Conservation (phyloP, 2,329 filamentous ascomycete genomes). For the Dactylonectria estremocensis region DNA sequence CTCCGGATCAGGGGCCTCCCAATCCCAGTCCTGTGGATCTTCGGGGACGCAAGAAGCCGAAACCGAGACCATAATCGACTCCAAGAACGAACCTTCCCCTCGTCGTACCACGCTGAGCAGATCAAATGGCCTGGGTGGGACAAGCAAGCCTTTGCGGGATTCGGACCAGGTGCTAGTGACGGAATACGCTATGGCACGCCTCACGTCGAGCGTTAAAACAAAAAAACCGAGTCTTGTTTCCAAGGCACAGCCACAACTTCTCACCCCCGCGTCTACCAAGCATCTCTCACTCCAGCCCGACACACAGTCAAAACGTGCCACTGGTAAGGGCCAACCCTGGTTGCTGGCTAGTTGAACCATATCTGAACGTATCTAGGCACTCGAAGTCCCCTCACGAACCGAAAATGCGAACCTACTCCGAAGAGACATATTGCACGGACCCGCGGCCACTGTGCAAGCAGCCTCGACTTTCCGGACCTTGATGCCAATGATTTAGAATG, state of each 20-base stretch:
- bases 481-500: constrained; percentile 55
- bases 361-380: constrained; percentile 27
- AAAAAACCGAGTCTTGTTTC: constrained; percentile 63
- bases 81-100: constrained; percentile 14
- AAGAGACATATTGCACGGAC: constrained; percentile 43
- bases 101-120: constrained; percentile 27
- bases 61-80: constrained; percentile 11
- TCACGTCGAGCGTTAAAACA: constrained; percentile 60
- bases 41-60: constrained; percentile 22
- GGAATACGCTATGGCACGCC: constrained; percentile 61
- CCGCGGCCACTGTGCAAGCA: constrained; percentile 31
- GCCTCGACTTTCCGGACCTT: constrained; percentile 54
- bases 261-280: constrained; percentile 55
- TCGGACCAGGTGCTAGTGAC: constrained; percentile 46
- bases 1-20: constrained; percentile 44
- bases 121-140: constrained; percentile 43
- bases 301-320: constrained; percentile 27
- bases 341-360: neutral
- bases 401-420: constrained; percentile 43
- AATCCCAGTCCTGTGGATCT: constrained; percentile 43
- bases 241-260: constrained; percentile 57
- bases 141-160: constrained; percentile 43
- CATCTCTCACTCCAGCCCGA: constrained; percentile 39
- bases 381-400: constrained; percentile 40
- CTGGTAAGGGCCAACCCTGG: constrained; percentile 26